Conservation (phyloP, 2,329 filamentous ascomycete genomes). For the Gyromitra esculenta region DNA sequence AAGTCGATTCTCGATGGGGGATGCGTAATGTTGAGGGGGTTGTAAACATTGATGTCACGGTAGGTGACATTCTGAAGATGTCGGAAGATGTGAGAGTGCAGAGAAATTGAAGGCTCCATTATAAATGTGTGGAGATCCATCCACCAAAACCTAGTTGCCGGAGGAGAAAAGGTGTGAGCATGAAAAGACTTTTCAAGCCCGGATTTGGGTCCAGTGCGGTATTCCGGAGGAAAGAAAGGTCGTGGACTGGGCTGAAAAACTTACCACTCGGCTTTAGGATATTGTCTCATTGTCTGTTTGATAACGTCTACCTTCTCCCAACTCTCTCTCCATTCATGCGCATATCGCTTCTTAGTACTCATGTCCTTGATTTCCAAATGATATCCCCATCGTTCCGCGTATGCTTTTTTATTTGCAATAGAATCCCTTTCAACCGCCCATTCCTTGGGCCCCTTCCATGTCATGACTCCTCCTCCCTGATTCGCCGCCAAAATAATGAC, state of each 20-base stretch:
- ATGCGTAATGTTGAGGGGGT: slow-evolving; percentile 91
- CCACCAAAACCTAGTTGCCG: slow-evolving; percentile 90
- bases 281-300: slow-evolving; percentile 86
- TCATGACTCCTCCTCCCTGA: slow-evolving; percentile 95
- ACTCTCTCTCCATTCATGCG: slow-evolving; percentile 98
- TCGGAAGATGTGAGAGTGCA: slow-evolving; percentile 91
- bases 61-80: slow-evolving; percentile 78
- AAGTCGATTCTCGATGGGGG: slow-evolving; percentile 63
- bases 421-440: slow-evolving; percentile 99
- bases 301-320: slow-evolving; percentile 99
- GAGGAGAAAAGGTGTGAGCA: slow-evolving; percentile 58
- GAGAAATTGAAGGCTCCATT: slow-evolving; percentile 92
- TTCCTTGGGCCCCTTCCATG: slow-evolving; percentile 96
- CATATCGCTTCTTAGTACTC: slow-evolving; percentile 98
- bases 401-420: slow-evolving; percentile 91
- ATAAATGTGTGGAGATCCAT: slow-evolving; percentile 96
- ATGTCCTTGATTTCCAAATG: slow-evolving; percentile 96
- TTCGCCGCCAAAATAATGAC: slow-evolving; percentile 95
- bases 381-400: slow-evolving; percentile 88
- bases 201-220: neutral
- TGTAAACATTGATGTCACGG: slow-evolving; percentile 95
- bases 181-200: neutral
- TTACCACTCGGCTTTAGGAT: slow-evolving; percentile 95
- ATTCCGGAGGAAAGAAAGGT: neutral
- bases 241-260: slow-evolving; percentile 58